These are phyloP conservation scores for Drechmeria coniospora DNA, from an alignment of 2,329 filamentous ascomycete genomes.

Conservation along the genomic window DNA sequence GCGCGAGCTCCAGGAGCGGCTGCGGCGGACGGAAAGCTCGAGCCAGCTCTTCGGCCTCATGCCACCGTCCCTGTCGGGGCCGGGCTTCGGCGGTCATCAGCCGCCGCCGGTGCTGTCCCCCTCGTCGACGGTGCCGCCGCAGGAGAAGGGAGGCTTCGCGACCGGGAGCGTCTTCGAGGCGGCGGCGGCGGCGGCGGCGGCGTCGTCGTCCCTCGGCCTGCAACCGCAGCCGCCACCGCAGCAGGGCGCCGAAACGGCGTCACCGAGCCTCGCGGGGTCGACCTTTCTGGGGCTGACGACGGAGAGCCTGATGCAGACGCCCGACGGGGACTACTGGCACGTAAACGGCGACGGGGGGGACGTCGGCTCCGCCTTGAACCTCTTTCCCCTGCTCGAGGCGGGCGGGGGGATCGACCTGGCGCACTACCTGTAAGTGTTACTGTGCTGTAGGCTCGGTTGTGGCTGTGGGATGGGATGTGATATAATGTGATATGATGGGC, in stretches of 20 bases:
- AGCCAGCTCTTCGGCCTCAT: constrained; percentile 36
- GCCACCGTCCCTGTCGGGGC: constrained; percentile 10
- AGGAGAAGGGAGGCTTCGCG: too few species aligned
- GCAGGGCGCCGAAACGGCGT: constrained; percentile 14
- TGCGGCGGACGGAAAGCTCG: constrained; percentile 32
- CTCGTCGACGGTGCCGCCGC: background rate
- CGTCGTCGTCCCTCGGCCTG: too few species aligned
- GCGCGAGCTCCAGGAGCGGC: constrained; percentile 29
- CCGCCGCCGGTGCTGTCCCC: background rate
- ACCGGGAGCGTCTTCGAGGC: too few species aligned
- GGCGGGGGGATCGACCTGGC: constrained; percentile 38
- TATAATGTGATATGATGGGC: too few species aligned
- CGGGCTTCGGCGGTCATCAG: too few species aligned
- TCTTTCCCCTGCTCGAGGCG: constrained; percentile 35
- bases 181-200: too few species aligned
- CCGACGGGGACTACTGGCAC: constrained; percentile 24
- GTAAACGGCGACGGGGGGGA: constrained; percentile 24
- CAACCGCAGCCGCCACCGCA: constrained; percentile 3
- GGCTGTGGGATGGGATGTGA: too few species aligned
- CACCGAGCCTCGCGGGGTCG: constrained; percentile 20
- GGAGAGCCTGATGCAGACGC: constrained; percentile 23
- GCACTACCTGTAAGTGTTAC: constrained; percentile 15
- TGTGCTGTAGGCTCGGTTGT: too few species aligned
- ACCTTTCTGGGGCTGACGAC: constrained; percentile 21
- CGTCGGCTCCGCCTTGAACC: constrained; percentile 28